Percentiles rank a stretch among this genome's conserved stretches.
Evolutionary conservation across 192 early-diverging fungal species (phyloP).

Genomic region (Coemansia erecta): DNA sequence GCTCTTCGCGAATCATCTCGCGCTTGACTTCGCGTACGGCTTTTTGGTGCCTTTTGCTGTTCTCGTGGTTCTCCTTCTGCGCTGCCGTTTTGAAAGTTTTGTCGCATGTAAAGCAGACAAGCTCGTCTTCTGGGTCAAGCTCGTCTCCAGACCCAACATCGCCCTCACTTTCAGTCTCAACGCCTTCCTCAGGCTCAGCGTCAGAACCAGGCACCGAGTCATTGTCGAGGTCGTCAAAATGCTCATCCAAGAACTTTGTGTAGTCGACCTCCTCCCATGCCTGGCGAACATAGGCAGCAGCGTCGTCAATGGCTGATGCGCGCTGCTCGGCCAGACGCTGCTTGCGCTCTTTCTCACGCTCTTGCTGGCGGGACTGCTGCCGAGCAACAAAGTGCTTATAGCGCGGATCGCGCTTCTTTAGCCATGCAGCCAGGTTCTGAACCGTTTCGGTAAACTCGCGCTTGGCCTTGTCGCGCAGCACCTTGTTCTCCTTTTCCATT

Average conservation of each 20-base stretch:
- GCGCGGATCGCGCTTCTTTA: conserved; percentile 90
- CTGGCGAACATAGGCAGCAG: conserved; percentile 61
- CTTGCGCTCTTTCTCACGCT: conserved; percentile 59
- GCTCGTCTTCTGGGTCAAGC: conserved; percentile 59
- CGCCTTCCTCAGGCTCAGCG: no score
- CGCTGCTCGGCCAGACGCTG: conserved; percentile 61
- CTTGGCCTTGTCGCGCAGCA: conserved; percentile 68
- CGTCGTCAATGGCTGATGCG: conserved; percentile 51
- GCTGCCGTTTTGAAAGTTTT: conserved; percentile 81
- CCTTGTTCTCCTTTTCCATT: conserved; percentile 94
- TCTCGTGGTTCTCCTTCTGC: conserved; percentile 82
- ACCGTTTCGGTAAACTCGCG: conserved; percentile 76
- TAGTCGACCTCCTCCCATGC: conserved; percentile 73
- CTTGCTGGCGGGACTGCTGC: conserved; percentile 56
- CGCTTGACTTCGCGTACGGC: conserved; percentile 70
- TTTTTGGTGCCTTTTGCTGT: conserved; percentile 83
- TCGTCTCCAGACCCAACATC: conserved; percentile 27
- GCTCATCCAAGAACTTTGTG: conserved; percentile 38
- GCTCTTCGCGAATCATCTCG: conserved; percentile 74
- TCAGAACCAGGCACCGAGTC: conserved; percentile 8
- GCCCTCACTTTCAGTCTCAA: conserved; percentile 2
- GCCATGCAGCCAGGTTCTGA: conserved; percentile 68
- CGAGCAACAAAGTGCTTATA: conserved; percentile 65
- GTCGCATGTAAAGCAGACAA: conserved; percentile 84
- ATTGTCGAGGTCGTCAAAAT: conserved; percentile 42